A percentile compares a stretch with the other conserved stretches of the same genome.
phyloP scores from a whole-genome alignment of 495 filamentous ascomycete species.

The Neurospora tetrasperma region DNA sequence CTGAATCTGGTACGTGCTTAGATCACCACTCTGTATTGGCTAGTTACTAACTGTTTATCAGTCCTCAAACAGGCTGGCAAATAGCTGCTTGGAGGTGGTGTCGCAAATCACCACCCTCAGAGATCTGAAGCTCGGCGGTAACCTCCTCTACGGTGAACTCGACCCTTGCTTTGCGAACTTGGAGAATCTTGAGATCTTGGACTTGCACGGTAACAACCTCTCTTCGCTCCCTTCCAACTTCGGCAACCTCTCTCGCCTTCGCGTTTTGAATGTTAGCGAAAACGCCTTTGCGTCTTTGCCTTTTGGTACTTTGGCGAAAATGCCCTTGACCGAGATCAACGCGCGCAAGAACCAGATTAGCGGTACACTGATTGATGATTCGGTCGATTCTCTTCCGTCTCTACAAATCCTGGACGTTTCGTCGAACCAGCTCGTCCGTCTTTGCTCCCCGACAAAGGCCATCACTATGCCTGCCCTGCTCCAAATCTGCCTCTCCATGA shows the following conservation, averaged over 20 bases:
- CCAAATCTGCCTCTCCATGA: slow-evolving; percentile 61
- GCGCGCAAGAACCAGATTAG: slow-evolving; percentile 70
- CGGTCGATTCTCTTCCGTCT: slow-evolving; percentile 44
- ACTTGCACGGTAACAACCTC: slow-evolving; percentile 72
- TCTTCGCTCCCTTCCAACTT: slow-evolving; percentile 64
- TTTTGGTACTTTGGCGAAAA: slow-evolving; percentile 49
- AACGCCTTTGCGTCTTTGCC: slow-evolving; percentile 65
- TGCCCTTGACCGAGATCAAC: slow-evolving; percentile 64
- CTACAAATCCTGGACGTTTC: slow-evolving; percentile 69
- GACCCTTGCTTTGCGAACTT: slow-evolving; percentile 47
- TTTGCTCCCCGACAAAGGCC: slow-evolving; percentile 29
- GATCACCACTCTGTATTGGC: background rate
- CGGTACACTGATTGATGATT: slow-evolving; percentile 57
- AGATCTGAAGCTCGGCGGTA: slow-evolving; percentile 76
- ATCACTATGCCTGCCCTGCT: slow-evolving; percentile 57
- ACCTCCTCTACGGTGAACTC: slow-evolving; percentile 58
- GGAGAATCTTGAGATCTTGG: slow-evolving; percentile 61
- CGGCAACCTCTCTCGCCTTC: slow-evolving; percentile 51
- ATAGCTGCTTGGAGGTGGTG: slow-evolving; percentile 60
- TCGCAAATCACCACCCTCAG: slow-evolving; percentile 56
- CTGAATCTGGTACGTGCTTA: slow-evolving; percentile 64
- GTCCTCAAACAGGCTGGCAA: slow-evolving; percentile 71
- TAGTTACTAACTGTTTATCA: slow-evolving; percentile 19
- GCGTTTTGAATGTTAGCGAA: slow-evolving; percentile 63
- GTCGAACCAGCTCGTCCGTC: slow-evolving; percentile 52